These are phyloP conservation scores for Saturnispora zaruensis DNA, from an alignment of 805 yeast species.

Conservation along the genomic window DNA sequence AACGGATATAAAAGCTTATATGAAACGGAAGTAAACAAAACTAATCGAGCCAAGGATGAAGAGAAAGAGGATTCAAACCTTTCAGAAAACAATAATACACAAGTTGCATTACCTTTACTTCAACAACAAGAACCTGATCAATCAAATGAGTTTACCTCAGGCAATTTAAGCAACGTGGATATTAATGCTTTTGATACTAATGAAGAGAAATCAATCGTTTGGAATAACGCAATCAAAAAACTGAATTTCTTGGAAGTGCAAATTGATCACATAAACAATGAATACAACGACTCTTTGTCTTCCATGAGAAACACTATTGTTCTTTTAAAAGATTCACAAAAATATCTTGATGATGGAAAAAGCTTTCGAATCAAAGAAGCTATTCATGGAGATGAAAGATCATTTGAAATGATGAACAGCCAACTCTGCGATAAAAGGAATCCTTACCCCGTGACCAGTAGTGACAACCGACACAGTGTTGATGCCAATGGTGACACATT, in stretches of 20 bases:
- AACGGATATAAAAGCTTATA: conserved; percentile 4
- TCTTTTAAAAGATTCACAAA: conserved; percentile 16
- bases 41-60: neutral
- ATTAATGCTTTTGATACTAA: conserved; percentile 1
- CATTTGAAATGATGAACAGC: neutral
- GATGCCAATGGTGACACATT: conserved; percentile 11
- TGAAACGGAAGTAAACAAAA: neutral
- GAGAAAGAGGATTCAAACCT: neutral
- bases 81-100: neutral
- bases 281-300: conserved; percentile 15
- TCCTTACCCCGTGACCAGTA: neutral
- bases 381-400: conserved; percentile 2
- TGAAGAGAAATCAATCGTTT: conserved; percentile 5
- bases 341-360: conserved; percentile 12
- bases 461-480: neutral
- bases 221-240: conserved; percentile 6
- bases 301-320: conserved; percentile 18
- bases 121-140: neutral
- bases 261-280: conserved; percentile 11
- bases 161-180: neutral
- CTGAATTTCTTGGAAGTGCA: conserved; percentile 15
- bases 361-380: conserved; percentile 1
- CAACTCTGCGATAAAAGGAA: neutral
- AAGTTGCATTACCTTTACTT: neutral
- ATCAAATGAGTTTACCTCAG: neutral